These are phyloP conservation scores for Colletotrichum gigasporum DNA, from an alignment of 2,329 filamentous ascomycete genomes.

Conservation along the genomic window DNA sequence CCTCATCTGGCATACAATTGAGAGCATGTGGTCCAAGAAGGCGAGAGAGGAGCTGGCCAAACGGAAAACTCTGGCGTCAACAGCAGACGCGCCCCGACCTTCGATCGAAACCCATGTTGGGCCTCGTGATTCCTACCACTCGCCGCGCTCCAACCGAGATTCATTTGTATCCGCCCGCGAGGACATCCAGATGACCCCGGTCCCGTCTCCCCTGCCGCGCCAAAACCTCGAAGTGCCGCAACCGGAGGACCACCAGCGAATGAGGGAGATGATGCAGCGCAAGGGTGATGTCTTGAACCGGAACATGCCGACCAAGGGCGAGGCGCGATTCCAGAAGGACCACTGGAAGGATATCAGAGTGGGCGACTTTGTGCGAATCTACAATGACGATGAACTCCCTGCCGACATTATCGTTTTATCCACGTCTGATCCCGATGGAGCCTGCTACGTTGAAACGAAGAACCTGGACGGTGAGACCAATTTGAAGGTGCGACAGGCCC, in stretches of 20 bases:
- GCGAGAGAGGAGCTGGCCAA: constrained; percentile 58
- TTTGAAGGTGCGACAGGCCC: constrained; percentile 90
- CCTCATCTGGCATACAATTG: constrained; percentile 59
- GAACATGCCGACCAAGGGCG: constrained; percentile 69
- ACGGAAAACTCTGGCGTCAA: constrained; percentile 52
- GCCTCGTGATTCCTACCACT: constrained; percentile 60
- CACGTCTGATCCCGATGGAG: constrained; percentile 92
- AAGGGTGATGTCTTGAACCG: constrained; percentile 77
- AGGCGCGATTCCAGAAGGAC: constrained; percentile 89
- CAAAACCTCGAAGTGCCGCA: constrained; percentile 49
- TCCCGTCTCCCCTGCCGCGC: constrained; percentile 78
- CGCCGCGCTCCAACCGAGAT: constrained; percentile 51
- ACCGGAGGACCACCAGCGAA: constrained; percentile 43
- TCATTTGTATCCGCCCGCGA: constrained; percentile 67
- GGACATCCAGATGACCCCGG: constrained; percentile 95
- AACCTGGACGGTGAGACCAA: constrained; percentile 98
- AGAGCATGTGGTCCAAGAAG: constrained; percentile 61
- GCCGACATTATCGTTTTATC: constrained; percentile 93
- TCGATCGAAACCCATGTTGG: constrained; percentile 71
- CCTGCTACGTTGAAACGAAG: constrained; percentile 98
- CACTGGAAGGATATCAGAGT: constrained; percentile 96
- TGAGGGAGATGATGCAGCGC: constrained; percentile 52
- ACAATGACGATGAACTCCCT: constrained; percentile 95
- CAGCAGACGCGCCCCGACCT: constrained; percentile 54
- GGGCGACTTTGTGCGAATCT: constrained; percentile 94